phyloP scores from a whole-genome alignment of 768 basidiomycete genomes.

The Leucocoprinus sp. region DNA sequence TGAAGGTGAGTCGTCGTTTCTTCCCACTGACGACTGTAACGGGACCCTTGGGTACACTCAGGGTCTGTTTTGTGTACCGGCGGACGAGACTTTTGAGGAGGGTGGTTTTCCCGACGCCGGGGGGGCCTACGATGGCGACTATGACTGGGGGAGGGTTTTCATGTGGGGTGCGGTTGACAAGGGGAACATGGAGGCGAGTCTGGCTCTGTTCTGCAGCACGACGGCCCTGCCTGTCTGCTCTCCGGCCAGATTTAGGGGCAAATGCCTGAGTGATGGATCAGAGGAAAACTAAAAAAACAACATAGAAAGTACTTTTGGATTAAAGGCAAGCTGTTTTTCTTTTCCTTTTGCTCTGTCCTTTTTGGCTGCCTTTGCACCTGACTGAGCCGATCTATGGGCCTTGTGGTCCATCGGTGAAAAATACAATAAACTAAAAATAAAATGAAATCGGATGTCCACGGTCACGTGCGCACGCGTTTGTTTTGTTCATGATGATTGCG shows the following conservation, averaged over 20 bases:
- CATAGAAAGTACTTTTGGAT: constrained; percentile 64
- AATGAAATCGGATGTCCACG: constrained; percentile 10
- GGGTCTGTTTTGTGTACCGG: constrained; percentile 88
- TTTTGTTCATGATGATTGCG: constrained; percentile 15
- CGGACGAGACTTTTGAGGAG: constrained; percentile 86
- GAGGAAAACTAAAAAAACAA: too few relatives aligned
- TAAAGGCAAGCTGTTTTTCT: constrained; percentile 69
- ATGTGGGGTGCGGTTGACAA: constrained; percentile 91
- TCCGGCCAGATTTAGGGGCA: constrained; percentile 83
- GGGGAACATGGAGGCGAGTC: constrained; percentile 89
- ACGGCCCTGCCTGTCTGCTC: constrained; percentile 83
- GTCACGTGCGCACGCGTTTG: constrained; percentile 23
- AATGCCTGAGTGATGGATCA: too few relatives aligned
- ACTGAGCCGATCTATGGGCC: constrained; percentile 66
- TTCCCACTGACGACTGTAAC: constrained; percentile 94
- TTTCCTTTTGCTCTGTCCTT: constrained; percentile 65
- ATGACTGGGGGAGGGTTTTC: constrained; percentile 89
- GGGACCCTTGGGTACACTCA: constrained; percentile 85
- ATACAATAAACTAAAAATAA: constrained; percentile 5
- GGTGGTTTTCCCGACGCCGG: constrained; percentile 95
- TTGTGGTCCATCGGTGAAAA: constrained; percentile 66
- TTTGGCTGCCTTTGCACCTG: constrained; percentile 69
- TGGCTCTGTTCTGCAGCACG: constrained; percentile 92
- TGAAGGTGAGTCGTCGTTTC: constrained; percentile 86
- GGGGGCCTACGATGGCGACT: constrained; percentile 91